phyloP scores from a whole-genome alignment of 2,329 filamentous ascomycete genomes.

The Botryotinia convoluta region DNA sequence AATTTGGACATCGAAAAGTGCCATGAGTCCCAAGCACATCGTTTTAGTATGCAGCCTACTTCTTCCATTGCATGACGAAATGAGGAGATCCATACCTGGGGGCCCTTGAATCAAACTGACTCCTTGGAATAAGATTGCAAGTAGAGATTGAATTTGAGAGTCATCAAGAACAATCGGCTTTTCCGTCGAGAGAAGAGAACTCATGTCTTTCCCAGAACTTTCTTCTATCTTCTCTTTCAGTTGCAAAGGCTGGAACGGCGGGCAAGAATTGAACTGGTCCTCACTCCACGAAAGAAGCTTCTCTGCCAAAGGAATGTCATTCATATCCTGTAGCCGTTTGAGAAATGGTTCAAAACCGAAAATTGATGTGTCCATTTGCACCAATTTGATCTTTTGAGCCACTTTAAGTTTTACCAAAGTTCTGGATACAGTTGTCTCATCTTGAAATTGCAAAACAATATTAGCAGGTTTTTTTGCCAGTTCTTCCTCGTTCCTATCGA shows the following conservation, averaged over 20 bases:
- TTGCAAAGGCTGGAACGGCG: slow-evolving; percentile 25
- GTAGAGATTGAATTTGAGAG: slow-evolving; percentile 57
- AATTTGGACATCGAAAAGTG: not conserved
- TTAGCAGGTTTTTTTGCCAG: slow-evolving; percentile 47
- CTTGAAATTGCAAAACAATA: slow-evolving; percentile 51
- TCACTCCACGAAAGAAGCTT: slow-evolving; percentile 46
- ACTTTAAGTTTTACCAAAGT: slow-evolving; percentile 47
- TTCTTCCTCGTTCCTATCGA: slow-evolving; percentile 51
- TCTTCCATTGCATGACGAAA: not conserved
- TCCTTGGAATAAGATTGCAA: slow-evolving; percentile 50
- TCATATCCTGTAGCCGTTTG: slow-evolving; percentile 54
- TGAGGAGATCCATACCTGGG: slow-evolving; percentile 46
- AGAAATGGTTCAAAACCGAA: slow-evolving; percentile 70
- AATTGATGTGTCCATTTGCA: slow-evolving; percentile 61
- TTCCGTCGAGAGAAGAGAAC: slow-evolving; percentile 35
- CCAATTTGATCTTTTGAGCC: slow-evolving; percentile 45
- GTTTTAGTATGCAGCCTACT: not conserved
- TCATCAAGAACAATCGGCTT: slow-evolving; percentile 45
- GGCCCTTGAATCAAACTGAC: slow-evolving; percentile 70
- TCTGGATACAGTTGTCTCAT: slow-evolving; percentile 45
- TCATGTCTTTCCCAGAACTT: slow-evolving; percentile 35
- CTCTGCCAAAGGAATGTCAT: slow-evolving; percentile 54
- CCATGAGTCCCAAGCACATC: not conserved
- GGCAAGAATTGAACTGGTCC: slow-evolving; percentile 20
- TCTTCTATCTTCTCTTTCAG: slow-evolving; percentile 34